These are phyloP conservation scores for Fusarium neocosmosporiellum DNA, from an alignment of 2,329 filamentous ascomycete genomes.

Conservation along the genomic window DNA sequence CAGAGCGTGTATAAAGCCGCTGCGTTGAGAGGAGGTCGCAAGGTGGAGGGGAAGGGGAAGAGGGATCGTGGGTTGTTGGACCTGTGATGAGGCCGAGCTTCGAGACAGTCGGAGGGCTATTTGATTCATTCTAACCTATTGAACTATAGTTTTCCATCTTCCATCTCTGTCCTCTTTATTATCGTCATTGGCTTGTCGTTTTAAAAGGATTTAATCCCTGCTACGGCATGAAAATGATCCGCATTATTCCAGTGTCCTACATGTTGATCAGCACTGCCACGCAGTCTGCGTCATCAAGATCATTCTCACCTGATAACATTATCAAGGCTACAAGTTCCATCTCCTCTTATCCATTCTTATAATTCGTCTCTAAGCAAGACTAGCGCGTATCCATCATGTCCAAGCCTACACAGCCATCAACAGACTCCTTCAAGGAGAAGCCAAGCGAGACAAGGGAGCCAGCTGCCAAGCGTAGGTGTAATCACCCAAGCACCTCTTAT, in stretches of 20 bases:
- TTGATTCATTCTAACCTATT: neutral
- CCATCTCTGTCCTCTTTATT: neutral
- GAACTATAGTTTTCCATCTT: neutral
- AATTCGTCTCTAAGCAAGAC: neutral
- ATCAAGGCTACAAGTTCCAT: neutral
- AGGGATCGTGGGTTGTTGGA: conserved; percentile 3
- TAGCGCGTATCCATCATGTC: neutral
- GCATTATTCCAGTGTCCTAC: neutral
- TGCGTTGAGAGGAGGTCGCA: conserved; percentile 34
- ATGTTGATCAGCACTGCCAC: neutral
- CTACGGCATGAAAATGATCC: neutral
- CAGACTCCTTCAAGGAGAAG: neutral
- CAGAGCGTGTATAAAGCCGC: conserved; percentile 69
- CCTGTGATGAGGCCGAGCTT: neutral
- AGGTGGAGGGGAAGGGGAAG: neutral
- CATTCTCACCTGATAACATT: neutral
- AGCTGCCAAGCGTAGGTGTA: neutral
- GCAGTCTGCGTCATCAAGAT: neutral
- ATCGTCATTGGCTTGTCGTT: neutral
- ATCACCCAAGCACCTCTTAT: neutral
- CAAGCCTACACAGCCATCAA: neutral
- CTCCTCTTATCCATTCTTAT: neutral
- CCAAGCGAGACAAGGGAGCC: neutral
- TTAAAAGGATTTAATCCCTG: neutral
- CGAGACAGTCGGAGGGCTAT: neutral